Conservation (phyloP, 257 asterid genomes). For the Solanum habrochaites region DNA sequence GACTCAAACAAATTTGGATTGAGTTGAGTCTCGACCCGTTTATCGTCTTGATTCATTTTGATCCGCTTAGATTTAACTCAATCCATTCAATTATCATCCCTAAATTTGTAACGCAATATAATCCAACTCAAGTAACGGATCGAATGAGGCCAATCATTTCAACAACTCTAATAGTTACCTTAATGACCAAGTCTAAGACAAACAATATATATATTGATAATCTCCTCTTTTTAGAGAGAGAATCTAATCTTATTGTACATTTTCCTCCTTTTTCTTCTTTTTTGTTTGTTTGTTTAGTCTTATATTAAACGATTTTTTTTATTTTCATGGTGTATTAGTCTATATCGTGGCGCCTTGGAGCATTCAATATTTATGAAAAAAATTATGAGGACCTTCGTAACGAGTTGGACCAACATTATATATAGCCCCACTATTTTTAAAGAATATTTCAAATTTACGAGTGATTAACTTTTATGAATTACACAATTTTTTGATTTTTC, state of each 20-base stretch:
- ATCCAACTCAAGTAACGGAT: background rate
- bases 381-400: rapidly evolving
- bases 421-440: background rate
- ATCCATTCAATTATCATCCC: rapidly evolving
- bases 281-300: background rate
- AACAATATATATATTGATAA: background rate
- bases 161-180: background rate
- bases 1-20: no score
- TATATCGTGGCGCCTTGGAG: no score
- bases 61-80: no score
- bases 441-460: no score
- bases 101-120: background rate
- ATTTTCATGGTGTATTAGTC: no score
- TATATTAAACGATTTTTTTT: no score
- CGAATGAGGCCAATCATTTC: background rate
- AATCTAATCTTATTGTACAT: background rate
- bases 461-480: background rate
- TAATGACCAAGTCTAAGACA: background rate
- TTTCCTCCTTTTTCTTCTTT: background rate
- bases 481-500: rapidly evolving
- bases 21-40: no score
- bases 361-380: rapidly evolving
- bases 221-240: background rate
- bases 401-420: no score
- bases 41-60: no score